Evolutionary conservation across 768 basidiomycete species (phyloP).

Genomic region (Suillus spraguei): DNA sequence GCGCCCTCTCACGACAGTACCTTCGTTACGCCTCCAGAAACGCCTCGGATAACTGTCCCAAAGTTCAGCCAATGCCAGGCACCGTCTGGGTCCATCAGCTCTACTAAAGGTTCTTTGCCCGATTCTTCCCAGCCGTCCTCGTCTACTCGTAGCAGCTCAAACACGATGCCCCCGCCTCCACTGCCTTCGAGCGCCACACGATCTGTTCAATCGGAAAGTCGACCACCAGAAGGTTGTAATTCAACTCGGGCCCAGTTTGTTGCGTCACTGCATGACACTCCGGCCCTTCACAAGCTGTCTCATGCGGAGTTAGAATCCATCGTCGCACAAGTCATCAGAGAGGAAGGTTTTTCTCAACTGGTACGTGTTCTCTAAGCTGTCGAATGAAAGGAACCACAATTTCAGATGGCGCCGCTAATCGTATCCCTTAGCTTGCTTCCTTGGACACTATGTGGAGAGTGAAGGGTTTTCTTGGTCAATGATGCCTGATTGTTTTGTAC

Average conservation of each 20-base stretch:
- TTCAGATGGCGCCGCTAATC: slow-evolving; percentile 10
- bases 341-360: slow-evolving; percentile 78
- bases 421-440: slow-evolving; percentile 47
- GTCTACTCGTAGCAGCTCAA: slow-evolving; percentile 23
- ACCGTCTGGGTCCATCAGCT: slow-evolving; percentile 9
- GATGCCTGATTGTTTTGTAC: not conserved
- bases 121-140: slow-evolving; percentile 36
- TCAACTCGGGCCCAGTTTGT: slow-evolving; percentile 29
- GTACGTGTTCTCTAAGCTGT: slow-evolving; percentile 40
- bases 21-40: slow-evolving; percentile 32
- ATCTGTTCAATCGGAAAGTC: not conserved
- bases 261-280: slow-evolving; percentile 44
- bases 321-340: slow-evolving; percentile 63
- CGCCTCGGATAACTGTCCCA: slow-evolving; percentile 10
- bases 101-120: slow-evolving; percentile 27
- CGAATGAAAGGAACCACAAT: not conserved
- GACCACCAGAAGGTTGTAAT: slow-evolving; percentile 6
- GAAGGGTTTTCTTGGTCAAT: slow-evolving; percentile 40
- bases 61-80: slow-evolving; percentile 6
- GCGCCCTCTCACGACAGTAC: slow-evolving; percentile 30
- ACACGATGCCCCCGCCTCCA: slow-evolving; percentile 34
- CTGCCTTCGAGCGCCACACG: slow-evolving; percentile 23
- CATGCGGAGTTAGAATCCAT: slow-evolving; percentile 54
- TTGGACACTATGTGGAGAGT: slow-evolving; percentile 56
- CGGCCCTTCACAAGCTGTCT: slow-evolving; percentile 57